Conservation (phyloP, 352 stramenopile genomes). For the Blastocystis sp. region DNA sequence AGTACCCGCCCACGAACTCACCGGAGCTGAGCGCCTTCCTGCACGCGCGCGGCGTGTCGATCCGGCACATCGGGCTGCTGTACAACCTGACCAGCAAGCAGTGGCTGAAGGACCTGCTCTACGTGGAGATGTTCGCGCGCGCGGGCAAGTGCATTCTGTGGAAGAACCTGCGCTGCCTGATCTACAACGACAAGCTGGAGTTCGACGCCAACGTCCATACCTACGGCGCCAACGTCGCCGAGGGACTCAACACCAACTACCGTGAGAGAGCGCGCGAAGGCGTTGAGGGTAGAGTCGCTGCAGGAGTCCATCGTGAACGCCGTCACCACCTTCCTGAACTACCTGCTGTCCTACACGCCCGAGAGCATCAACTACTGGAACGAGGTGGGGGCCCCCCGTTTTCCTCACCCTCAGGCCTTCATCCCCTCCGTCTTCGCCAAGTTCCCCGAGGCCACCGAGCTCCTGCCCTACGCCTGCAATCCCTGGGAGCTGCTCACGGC, state of each 20-base stretch:
- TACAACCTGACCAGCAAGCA: constrained; percentile 19
- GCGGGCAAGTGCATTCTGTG: constrained; percentile 51
- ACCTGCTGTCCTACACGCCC: constrained; percentile 6
- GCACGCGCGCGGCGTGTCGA: constrained; percentile 7
- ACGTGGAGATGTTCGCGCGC: constrained; percentile 58
- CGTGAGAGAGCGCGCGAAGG: neutral
- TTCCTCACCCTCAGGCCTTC: neutral
- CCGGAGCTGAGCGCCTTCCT: constrained; percentile 15
- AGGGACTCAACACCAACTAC: neutral
- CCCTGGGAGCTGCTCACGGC: constrained; percentile 57
- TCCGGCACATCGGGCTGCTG: constrained; percentile 28
- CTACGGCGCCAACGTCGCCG: neutral
- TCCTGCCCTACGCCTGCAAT: constrained; percentile 48
- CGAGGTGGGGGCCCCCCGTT: neutral
- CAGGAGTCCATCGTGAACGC: neutral
- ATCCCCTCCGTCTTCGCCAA: constrained; percentile 56
- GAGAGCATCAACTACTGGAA: constrained; percentile 15
- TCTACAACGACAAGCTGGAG: constrained; percentile 58
- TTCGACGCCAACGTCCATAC: neutral
- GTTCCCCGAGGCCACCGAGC: constrained; percentile 9
- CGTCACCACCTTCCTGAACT: constrained; percentile 50
- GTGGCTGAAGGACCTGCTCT: constrained; percentile 42
- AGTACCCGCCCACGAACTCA: neutral
- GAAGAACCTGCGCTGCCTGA: constrained; percentile 60
- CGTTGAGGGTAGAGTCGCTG: constrained; percentile 4